These are phyloP conservation scores for Senna tora DNA, from an alignment of 306 rosid genomes.

Conservation along the genomic window DNA sequence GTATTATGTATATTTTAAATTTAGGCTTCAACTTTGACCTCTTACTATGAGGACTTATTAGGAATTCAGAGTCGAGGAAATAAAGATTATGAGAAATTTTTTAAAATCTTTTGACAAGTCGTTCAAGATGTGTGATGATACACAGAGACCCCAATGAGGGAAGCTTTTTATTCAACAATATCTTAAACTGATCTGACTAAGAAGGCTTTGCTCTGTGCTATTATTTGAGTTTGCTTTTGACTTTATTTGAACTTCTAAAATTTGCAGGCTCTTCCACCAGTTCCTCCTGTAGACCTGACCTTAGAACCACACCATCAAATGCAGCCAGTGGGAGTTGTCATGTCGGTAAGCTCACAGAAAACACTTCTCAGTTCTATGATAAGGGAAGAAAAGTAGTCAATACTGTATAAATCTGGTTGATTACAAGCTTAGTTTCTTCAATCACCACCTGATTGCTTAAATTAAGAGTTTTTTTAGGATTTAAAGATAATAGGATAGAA, in stretches of 20 bases:
- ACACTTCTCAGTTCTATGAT: neutral
- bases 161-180: constrained; percentile 7
- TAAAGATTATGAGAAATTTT: neutral
- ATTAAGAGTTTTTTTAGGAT: neutral
- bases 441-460: constrained; percentile 22
- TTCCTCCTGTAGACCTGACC: constrained; percentile 64
- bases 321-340: constrained; percentile 76
- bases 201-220: neutral
- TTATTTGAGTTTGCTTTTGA: constrained; percentile 25
- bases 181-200: constrained; percentile 13
- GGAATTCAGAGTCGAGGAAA: neutral
- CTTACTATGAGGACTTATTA: neutral
- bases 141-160: neutral
- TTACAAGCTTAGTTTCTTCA: constrained; percentile 18
- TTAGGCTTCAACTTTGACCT: neutral
- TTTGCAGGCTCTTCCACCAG: constrained; percentile 74
- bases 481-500: constrained; percentile 2
- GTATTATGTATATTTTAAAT: neutral
- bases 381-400: constrained; percentile 15
- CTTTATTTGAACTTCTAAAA: constrained; percentile 35
- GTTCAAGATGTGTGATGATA: constrained; percentile 28
- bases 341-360: constrained; percentile 65
- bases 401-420: neutral
- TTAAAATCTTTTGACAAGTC: constrained; percentile 7
- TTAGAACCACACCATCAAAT: constrained; percentile 71